Percentiles rank a stretch among this genome's conserved stretches.
Evolutionary conservation across 352 stramenopile genomes (phyloP).

Genomic region (Phytophthora gonapodyides): DNA sequence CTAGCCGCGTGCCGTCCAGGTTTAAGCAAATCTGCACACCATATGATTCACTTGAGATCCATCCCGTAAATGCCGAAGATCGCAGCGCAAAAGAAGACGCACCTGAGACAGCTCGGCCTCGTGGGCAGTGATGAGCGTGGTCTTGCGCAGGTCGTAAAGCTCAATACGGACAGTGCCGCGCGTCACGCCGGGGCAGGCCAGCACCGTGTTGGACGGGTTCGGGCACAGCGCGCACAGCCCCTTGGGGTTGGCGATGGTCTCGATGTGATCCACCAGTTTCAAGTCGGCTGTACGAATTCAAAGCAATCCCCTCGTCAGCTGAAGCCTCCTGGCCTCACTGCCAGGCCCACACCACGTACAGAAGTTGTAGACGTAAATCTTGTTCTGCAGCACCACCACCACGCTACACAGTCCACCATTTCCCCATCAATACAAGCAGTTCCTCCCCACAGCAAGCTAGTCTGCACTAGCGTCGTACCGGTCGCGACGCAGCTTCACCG

Average conservation of each 20-base stretch:
- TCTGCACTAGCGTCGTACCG: constrained; percentile 40
- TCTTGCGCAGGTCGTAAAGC: constrained; percentile 96
- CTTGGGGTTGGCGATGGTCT: constrained; percentile 98
- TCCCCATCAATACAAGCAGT: background rate
- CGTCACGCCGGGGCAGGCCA: constrained; percentile 95
- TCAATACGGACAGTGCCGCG: constrained; percentile 95
- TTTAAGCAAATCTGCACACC: constrained; percentile 88
- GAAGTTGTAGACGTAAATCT: constrained; percentile 99
- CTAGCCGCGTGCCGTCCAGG: constrained; percentile 93
- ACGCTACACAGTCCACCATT: constrained; percentile 64
- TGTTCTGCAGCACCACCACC: constrained; percentile 96
- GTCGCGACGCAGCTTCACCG: constrained; percentile 96
- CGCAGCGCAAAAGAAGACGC: background rate
- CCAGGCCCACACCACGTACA: constrained; percentile 41
- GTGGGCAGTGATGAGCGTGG: constrained; percentile 95
- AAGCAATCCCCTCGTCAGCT: constrained; percentile 17
- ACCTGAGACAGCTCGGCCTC: constrained; percentile 93
- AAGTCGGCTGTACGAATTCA: constrained; percentile 82
- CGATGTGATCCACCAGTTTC: constrained; percentile 97
- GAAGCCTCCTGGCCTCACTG: background rate
- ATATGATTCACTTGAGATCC: background rate
- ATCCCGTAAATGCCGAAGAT: background rate
- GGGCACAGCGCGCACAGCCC: constrained; percentile 95
- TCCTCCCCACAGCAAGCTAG: background rate
- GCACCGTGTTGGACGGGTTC: constrained; percentile 93